Evolutionary conservation across 768 basidiomycete genomes (phyloP).

Genomic region (Tylopilus felleus): DNA sequence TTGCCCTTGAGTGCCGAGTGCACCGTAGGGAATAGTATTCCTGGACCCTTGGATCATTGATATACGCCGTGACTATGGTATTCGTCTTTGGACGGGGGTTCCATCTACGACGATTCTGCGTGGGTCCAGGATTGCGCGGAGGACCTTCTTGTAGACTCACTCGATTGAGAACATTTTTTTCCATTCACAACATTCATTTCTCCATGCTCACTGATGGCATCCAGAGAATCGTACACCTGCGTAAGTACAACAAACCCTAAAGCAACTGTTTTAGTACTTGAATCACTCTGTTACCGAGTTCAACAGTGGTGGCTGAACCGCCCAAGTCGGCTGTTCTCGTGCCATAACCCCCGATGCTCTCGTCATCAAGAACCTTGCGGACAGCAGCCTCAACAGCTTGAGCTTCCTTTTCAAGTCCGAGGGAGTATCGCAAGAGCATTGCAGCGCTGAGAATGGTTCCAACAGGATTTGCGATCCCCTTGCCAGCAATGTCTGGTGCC

Average conservation of each 20-base stretch:
- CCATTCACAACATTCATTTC: neutral
- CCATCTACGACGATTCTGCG: too few relatives aligned
- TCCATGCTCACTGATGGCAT: neutral
- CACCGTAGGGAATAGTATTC: too few relatives aligned
- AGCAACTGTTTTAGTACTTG: slow-evolving; percentile 63
- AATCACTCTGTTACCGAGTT: slow-evolving; percentile 82
- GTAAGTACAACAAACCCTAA: slow-evolving; percentile 25
- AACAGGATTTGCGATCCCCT: slow-evolving; percentile 91
- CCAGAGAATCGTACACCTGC: neutral
- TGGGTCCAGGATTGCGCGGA: too few relatives aligned
- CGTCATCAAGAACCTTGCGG: slow-evolving; percentile 76
- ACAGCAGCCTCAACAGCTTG: slow-evolving; percentile 88
- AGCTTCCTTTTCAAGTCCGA: slow-evolving; percentile 84
- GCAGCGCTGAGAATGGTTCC: slow-evolving; percentile 94
- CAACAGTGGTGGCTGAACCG: slow-evolving; percentile 67
- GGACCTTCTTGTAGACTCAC: too few relatives aligned
- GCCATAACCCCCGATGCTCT: slow-evolving; percentile 67
- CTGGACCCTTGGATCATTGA: too few relatives aligned
- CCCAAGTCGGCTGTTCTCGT: slow-evolving; percentile 85
- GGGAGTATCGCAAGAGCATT: slow-evolving; percentile 91
- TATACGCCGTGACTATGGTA: too few relatives aligned
- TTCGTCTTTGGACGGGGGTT: too few relatives aligned
- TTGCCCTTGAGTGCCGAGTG: too few relatives aligned
- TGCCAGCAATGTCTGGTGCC: slow-evolving; percentile 92
- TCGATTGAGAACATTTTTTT: neutral